A percentile compares a stretch with the other conserved stretches of the same genome.
phyloP scores from a whole-genome alignment of 2,329 filamentous ascomycete species.

The Claviceps digitariae region DNA sequence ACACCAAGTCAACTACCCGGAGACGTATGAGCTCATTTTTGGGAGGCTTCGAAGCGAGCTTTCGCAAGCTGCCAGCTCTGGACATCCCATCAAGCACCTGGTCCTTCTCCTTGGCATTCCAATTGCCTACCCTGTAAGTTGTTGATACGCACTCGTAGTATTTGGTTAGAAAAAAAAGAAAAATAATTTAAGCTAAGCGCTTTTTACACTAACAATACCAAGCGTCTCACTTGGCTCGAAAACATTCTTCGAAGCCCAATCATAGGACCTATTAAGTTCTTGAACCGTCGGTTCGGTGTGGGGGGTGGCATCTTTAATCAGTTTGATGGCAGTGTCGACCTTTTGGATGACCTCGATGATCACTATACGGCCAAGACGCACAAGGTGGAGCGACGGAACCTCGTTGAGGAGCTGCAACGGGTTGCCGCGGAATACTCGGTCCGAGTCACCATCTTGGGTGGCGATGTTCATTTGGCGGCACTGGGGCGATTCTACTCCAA shows the following conservation, averaged over 20 bases:
- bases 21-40: conserved; percentile 79
- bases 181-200: not conserved
- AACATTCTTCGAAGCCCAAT: conserved; percentile 79
- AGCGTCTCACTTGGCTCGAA: conserved; percentile 90
- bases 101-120: conserved; percentile 80
- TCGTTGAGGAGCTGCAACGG: conserved; percentile 71
- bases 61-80: conserved; percentile 46
- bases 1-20: conserved; percentile 87
- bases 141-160: conserved; percentile 9
- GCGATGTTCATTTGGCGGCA: conserved; percentile 86
- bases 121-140: conserved; percentile 60
- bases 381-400: conserved; percentile 69
- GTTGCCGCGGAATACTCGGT: conserved; percentile 78
- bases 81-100: conserved; percentile 74
- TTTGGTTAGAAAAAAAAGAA: no score
- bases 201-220: conserved; percentile 17
- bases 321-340: conserved; percentile 86
- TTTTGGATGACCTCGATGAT: conserved; percentile 86
- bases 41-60: conserved; percentile 63
- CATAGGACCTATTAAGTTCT: conserved; percentile 75
- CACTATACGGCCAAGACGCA: conserved; percentile 90
- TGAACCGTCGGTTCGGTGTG: conserved; percentile 82
- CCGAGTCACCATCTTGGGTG: conserved; percentile 81
- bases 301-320: conserved; percentile 80
- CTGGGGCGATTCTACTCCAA: conserved; percentile 93